Percentiles rank a stretch among this genome's conserved stretches.
These are phyloP conservation scores for Pezizomycotina sp. DNA, from an alignment of 2,329 filamentous ascomycete species.

Conservation along the genomic window DNA sequence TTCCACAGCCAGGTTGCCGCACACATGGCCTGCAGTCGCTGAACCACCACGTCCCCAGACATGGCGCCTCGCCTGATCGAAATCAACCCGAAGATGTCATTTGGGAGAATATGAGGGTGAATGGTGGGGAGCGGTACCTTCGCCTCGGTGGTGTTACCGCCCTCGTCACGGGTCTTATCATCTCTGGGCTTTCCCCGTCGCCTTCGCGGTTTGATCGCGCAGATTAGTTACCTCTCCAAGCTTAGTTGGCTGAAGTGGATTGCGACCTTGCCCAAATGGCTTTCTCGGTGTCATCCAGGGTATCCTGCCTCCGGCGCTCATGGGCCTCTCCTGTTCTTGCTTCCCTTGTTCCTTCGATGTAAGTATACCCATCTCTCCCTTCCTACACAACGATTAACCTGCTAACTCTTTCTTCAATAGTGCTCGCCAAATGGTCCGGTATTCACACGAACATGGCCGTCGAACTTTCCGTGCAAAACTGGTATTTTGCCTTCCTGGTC, in stretches of 20 bases:
- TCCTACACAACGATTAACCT: slow-evolving; percentile 12
- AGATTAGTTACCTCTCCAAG: slow-evolving; percentile 53
- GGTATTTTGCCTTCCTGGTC: slow-evolving; percentile 89
- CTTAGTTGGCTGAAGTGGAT: slow-evolving; percentile 57
- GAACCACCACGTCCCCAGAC: slow-evolving; percentile 78
- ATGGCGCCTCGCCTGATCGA: slow-evolving; percentile 91
- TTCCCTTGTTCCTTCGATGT: slow-evolving; percentile 53
- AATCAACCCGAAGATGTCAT: slow-evolving; percentile 80
- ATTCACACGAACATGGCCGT: slow-evolving; percentile 23
- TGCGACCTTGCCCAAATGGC: slow-evolving; percentile 39
- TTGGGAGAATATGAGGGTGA: slow-evolving; percentile 94
- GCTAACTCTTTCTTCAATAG: slow-evolving; percentile 15
- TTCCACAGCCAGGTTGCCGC: slow-evolving; percentile 96
- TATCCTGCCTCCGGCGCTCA: slow-evolving; percentile 63
- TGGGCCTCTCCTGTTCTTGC: slow-evolving; percentile 57
- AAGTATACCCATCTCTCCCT: slow-evolving; percentile 5
- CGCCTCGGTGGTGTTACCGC: slow-evolving; percentile 49
- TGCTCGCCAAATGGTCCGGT: slow-evolving; percentile 24
- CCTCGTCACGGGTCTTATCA: slow-evolving; percentile 55
- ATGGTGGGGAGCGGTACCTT: slow-evolving; percentile 81
- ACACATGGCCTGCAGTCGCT: slow-evolving; percentile 91
- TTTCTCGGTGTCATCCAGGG: slow-evolving; percentile 61
- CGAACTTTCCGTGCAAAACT: slow-evolving; percentile 50
- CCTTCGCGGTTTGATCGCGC: slow-evolving; percentile 72
- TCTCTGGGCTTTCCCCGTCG: slow-evolving; percentile 87